phyloP scores from a whole-genome alignment of 2,329 filamentous ascomycete species.

The Beauveria medogensis region DNA sequence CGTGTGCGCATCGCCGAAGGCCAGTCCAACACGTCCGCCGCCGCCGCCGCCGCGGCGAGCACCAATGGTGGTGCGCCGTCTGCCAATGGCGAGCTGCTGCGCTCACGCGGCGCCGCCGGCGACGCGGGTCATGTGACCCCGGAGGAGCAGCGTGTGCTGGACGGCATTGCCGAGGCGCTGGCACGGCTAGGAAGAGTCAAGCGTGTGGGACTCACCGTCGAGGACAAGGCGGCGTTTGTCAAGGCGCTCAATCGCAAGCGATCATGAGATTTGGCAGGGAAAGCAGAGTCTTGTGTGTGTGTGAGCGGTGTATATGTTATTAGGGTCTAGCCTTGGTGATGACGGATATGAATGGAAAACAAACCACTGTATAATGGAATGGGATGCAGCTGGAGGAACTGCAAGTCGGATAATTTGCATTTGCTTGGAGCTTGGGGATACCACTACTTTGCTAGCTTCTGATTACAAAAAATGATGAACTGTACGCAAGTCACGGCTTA shows the following conservation, averaged over 20 bases:
- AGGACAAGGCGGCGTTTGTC: slow-evolving; percentile 78
- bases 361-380: background rate
- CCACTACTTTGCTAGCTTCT: background rate
- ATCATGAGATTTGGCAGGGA: slow-evolving; percentile 18
- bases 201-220: slow-evolving; percentile 73
- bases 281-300: background rate
- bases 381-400: background rate
- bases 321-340: background rate
- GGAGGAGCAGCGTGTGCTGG: slow-evolving; percentile 64
- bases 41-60: slow-evolving; percentile 27
- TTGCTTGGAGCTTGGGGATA: slow-evolving; percentile 11
- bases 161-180: slow-evolving; percentile 74
- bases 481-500: background rate
- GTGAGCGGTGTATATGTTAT: background rate
- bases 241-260: slow-evolving; percentile 49
- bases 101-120: slow-evolving; percentile 18
- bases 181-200: slow-evolving; percentile 84
- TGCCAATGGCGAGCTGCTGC: slow-evolving; percentile 21
- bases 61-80: slow-evolving; percentile 25
- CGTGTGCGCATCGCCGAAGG: slow-evolving; percentile 82
- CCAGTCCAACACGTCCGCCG: slow-evolving; percentile 44
- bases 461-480: background rate
- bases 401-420: slow-evolving; percentile 9
- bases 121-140: slow-evolving; percentile 28
- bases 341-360: slow-evolving; percentile 8